phyloP scores from a whole-genome alignment of 306 rosid genomes.

The Acacia acuminata region DNA sequence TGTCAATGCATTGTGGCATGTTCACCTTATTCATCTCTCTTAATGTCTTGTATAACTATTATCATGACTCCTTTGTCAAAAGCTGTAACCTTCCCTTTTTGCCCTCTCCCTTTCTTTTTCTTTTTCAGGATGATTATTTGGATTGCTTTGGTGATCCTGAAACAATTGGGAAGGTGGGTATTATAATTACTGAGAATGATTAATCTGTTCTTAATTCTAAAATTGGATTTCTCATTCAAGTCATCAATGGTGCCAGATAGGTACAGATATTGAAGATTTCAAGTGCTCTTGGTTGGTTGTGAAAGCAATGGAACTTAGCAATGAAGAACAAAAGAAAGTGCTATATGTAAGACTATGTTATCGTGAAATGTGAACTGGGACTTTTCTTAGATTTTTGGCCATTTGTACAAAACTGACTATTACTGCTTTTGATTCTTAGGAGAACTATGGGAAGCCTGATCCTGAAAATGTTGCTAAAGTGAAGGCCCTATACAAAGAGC shows the following conservation, averaged over 20 bases:
- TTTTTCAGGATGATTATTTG: slow-evolving; percentile 84
- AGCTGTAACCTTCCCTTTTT: slow-evolving; percentile 8
- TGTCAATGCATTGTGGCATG: not conserved
- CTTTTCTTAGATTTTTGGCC: not conserved
- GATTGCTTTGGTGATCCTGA: slow-evolving; percentile 87
- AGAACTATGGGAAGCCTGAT: slow-evolving; percentile 75
- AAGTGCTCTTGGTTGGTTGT: slow-evolving; percentile 97
- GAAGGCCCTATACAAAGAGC: slow-evolving; percentile 68
- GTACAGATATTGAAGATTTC: slow-evolving; percentile 96
- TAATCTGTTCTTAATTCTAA: slow-evolving; percentile 1
- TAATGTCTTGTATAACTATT: not conserved
- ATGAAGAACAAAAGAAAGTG: slow-evolving; percentile 70
- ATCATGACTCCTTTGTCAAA: not conserved
- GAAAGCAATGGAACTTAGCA: slow-evolving; percentile 79
- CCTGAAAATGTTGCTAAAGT: slow-evolving; percentile 66
- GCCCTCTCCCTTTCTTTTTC: not conserved
- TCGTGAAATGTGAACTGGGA: slow-evolving; percentile 3
- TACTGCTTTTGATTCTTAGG: slow-evolving; percentile 47
- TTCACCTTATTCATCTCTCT: slow-evolving; percentile 9
- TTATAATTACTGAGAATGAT: slow-evolving; percentile 8
- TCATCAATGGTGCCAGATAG: slow-evolving; percentile 62
- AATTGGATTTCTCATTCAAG: slow-evolving; percentile 21
- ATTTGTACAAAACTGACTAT: not conserved
- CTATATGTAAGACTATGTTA: slow-evolving; percentile 53
- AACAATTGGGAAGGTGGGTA: slow-evolving; percentile 82